Base-by-base conservation (phyloP, 345 rosid genomes). In the Melastoma malabathricum region DNA sequence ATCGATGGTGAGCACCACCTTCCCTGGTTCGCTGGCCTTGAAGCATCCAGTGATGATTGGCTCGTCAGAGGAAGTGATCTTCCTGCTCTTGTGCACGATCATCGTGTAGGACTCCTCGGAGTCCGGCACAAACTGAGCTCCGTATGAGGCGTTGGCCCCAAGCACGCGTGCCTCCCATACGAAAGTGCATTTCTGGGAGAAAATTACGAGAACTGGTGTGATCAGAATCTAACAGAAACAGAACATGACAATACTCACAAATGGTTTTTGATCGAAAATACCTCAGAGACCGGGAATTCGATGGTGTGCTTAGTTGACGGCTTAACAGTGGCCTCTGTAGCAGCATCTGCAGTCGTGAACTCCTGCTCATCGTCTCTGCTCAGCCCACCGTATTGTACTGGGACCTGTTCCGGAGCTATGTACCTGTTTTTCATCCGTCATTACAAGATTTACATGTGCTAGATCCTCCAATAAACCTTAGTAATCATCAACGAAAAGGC, bases 121-220 rank as follows among this genome's bases (percentile, higher is more conserved):
- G 39, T 60, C 65, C 0, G 96, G 89, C 60, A 70, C 75, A 41
- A 90, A 90, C 64, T 90, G 89, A 16, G 84, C 96, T 15, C 85
- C 82, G 5, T 78, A 86, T 64, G 56, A 80, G 60, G 82, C 94
- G 27, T 86, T 89, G 67, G 89, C 80, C 8, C 96, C 96, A 48
- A 86, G 67, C 57, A 84, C 92, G 60, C 92, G 71, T 3, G 82
- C 66, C 67, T 86, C 94, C 96, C 94, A 90, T 1, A 70, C 72
- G 16, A 84, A 43, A 3, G 55, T 29, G 34, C 82, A 49, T 29
- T 63, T 67, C 94, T 89, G 72, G 70, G 59, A 44, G 14, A 51
- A 34, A 34, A 34, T 12, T 34, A 22, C 25, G 25, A 22, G 4
- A 1, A n/a, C 38, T 29, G 8, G 12, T 12, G 9, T 12, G 12